Base-by-base conservation (phyloP, 257 asterid genomes). In the Nicotiana attenuata region DNA sequence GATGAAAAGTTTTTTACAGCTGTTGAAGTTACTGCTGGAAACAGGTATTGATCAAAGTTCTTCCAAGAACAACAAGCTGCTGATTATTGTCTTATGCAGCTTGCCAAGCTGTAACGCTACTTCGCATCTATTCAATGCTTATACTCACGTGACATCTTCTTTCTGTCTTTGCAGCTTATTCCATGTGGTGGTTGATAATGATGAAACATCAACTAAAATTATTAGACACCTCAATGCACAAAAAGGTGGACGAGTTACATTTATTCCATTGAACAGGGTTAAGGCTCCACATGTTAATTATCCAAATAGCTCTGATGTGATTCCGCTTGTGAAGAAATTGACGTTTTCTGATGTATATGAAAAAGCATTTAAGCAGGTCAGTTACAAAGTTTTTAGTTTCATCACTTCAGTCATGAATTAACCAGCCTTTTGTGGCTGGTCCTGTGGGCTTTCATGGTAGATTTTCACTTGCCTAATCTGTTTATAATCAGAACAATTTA, bases 1-100 rank as follows among this genome's bases (percentile, higher is more conserved):
- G 99, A 96, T 47, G 97, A 92, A 41, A 93, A 89, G 65, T 94
- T 91, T 87, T 96, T 94, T 91, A 96, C 99, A 14, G 99, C 99
- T 83, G 98, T 96, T 81, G 99, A 96, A 90, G 98, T 94, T 80
- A 96, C 99, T 88, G 99, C 99, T 86, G 99, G 97, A 84, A 96
- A 93, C 90, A 96, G 99, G 99, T 94, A 50, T n/a, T 28, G 65
- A 52, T 75, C 26, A 50, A 75, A 75, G 80, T 47, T 75, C 24
- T 50, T 55, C 75, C 60, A 68, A 52, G 66, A 68, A 76, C 82
- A 68, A 16, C 63, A 75, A 75, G 63, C 61, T 73, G 61, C 29
- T 24, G 26, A 16, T 50, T 75, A 50, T 75, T 50, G 80, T 50
- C 45, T 75, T 75, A 15, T 75, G 80, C 64, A 50, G 63, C 80